Conservation (phyloP, 495 filamentous ascomycete species). For the Penicillium cataractarum region DNA sequence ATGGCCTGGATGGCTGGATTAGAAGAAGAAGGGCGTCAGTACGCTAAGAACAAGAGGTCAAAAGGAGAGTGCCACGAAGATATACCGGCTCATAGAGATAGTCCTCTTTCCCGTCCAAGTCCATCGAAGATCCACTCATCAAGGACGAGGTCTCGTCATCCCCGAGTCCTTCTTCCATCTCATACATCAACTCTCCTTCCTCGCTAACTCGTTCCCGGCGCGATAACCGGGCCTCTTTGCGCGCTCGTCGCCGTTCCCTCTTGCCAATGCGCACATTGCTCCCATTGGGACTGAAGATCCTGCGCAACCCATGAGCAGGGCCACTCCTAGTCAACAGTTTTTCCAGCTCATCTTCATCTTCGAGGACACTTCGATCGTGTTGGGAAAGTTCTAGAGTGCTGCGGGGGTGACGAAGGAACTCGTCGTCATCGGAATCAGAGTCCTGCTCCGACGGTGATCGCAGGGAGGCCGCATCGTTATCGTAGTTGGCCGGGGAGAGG, state of each 20-base stretch:
- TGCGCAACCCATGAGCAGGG: slow-evolving; percentile 51
- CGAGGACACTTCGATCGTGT: slow-evolving; percentile 75
- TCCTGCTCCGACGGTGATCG: slow-evolving; percentile 71
- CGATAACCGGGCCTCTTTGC: slow-evolving; percentile 47
- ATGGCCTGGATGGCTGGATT: slow-evolving; percentile 27
- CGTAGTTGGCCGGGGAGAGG: slow-evolving; percentile 65
- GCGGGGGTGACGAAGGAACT: slow-evolving; percentile 62
- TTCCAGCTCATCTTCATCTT: slow-evolving; percentile 89
- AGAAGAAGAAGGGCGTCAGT: slow-evolving; percentile 16
- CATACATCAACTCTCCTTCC: slow-evolving; percentile 79
- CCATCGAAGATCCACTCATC: slow-evolving; percentile 46
- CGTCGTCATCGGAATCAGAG: slow-evolving; percentile 77
- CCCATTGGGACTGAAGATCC: slow-evolving; percentile 48
- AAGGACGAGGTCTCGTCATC: slow-evolving; percentile 58
- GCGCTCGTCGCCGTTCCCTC: slow-evolving; percentile 48
- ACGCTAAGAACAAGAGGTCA: background rate
- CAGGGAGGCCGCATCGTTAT: slow-evolving; percentile 68
- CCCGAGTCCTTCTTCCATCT: slow-evolving; percentile 82
- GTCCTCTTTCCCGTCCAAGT: slow-evolving; percentile 43
- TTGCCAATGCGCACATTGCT: slow-evolving; percentile 61
- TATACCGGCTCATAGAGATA: slow-evolving; percentile 38
- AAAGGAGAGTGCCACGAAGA: background rate
- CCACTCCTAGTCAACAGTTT: slow-evolving; percentile 65
- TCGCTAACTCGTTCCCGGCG: slow-evolving; percentile 55
- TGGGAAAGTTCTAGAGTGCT: slow-evolving; percentile 71